A percentile compares a stretch with the other conserved stretches of the same genome.
These are phyloP conservation scores for Leccinellum rugosiceps DNA, from an alignment of 768 basidiomycete species.

Conservation along the genomic window DNA sequence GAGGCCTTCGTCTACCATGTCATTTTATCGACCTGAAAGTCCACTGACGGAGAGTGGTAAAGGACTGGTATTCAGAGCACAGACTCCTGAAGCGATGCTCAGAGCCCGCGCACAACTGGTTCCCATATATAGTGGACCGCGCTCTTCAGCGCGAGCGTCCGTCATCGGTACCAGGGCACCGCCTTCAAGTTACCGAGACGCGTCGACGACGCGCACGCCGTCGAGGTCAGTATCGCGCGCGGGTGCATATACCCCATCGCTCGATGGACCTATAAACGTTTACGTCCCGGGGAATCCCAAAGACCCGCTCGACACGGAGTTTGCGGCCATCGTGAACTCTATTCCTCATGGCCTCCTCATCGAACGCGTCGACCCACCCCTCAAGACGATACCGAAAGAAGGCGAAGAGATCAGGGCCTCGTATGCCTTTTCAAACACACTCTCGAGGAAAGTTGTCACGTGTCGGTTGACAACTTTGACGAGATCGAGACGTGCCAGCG, in stretches of 20 bases:
- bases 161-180: conserved; percentile 45
- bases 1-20: conserved; percentile 69
- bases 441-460: conserved; percentile 72
- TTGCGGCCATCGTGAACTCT: conserved; percentile 71
- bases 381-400: conserved; percentile 60
- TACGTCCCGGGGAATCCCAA: conserved; percentile 64
- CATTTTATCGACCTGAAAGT: conserved; percentile 58
- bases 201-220: conserved; percentile 49
- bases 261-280: conserved; percentile 52
- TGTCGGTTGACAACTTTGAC: conserved; percentile 79
- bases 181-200: conserved; percentile 76
- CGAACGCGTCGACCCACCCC: conserved; percentile 76
- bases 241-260: conserved; percentile 59
- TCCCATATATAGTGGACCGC: conserved; percentile 47
- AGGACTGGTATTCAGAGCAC: conserved; percentile 45
- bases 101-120: conserved; percentile 60
- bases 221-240: conserved; percentile 66
- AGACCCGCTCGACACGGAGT: conserved; percentile 82
- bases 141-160: conserved; percentile 40
- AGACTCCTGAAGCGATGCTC: conserved; percentile 66
- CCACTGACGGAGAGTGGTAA: conserved; percentile 38
- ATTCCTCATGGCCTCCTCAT: conserved; percentile 75
- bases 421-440: conserved; percentile 74
- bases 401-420: conserved; percentile 81
- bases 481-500: conserved; percentile 47